These are phyloP conservation scores for Lachnellula arida DNA, from an alignment of 2,329 filamentous ascomycete species.

Conservation along the genomic window DNA sequence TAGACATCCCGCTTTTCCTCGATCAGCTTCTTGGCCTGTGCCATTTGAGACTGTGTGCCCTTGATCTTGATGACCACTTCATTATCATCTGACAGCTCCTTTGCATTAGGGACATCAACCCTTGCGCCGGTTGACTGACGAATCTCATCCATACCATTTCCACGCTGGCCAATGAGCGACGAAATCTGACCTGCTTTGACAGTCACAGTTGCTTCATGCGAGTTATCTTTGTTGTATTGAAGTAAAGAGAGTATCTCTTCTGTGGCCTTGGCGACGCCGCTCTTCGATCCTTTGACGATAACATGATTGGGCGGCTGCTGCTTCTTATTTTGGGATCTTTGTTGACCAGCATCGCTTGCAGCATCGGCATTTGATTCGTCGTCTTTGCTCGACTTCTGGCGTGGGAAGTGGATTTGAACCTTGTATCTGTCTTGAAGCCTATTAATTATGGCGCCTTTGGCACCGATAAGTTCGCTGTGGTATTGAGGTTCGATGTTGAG, in stretches of 20 bases:
- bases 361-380: conserved; percentile 68
- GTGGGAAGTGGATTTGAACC: conserved; percentile 92
- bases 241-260: conserved; percentile 86
- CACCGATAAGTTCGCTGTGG: conserved; percentile 89
- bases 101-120: conserved; percentile 83
- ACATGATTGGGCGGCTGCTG: conserved; percentile 86
- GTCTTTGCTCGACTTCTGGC: conserved; percentile 60
- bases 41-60: conserved; percentile 86
- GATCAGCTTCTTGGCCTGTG: conserved; percentile 85
- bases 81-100: conserved; percentile 61
- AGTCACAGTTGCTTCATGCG: conserved; percentile 70
- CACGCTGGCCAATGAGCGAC: conserved; percentile 88
- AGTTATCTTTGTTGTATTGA: conserved; percentile 87
- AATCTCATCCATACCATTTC: conserved; percentile 85
- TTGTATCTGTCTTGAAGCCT: conserved; percentile 88
- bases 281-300: conserved; percentile 83
- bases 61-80: conserved; percentile 85
- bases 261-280: conserved; percentile 84
- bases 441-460: conserved; percentile 83
- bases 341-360: conserved; percentile 58
- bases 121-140: conserved; percentile 79
- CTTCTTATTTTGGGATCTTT: conserved; percentile 65
- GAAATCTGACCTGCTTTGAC: conserved; percentile 90
- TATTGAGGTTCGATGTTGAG: conserved; percentile 92
- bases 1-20: conserved; percentile 83